A percentile compares a stretch with the other conserved stretches of the same genome.
These are phyloP conservation scores for Aureobasidium mangrovei DNA, from an alignment of 2,329 filamentous ascomycete species.

Conservation along the genomic window DNA sequence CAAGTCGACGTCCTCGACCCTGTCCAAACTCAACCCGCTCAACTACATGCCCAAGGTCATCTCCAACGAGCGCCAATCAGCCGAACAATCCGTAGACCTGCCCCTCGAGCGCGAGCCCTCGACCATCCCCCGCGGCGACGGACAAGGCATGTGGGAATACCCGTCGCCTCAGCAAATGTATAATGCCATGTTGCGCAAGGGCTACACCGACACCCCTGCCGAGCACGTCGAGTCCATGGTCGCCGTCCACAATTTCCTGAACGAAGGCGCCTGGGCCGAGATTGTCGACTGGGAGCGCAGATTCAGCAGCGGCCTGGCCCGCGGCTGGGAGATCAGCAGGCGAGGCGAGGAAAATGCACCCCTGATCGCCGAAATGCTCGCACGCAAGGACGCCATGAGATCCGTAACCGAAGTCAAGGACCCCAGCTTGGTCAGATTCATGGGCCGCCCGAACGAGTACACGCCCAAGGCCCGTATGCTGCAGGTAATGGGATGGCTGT, in stretches of 20 bases:
- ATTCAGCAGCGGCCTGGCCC: conserved; percentile 64
- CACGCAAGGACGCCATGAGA: conserved; percentile 17
- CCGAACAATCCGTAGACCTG: conserved; percentile 63
- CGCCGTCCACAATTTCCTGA: conserved; percentile 93
- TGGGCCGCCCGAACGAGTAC: conserved; percentile 78
- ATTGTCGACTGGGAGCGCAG: conserved; percentile 89
- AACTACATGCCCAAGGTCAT: conserved; percentile 94
- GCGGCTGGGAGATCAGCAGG: conserved; percentile 27
- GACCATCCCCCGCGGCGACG: conserved; percentile 80
- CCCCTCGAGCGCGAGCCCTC: conserved; percentile 75
- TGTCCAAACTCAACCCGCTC: conserved; percentile 64
- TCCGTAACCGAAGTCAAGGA: conserved; percentile 33
- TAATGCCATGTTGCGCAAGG: conserved; percentile 92
- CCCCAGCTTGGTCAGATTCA: conserved; percentile 76
- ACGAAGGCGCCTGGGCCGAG: conserved; percentile 94
- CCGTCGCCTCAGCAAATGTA: conserved; percentile 99
- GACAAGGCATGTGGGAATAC: conserved; percentile 83
- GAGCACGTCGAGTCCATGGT: conserved; percentile 97
- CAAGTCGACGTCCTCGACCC: conserved; percentile 38
- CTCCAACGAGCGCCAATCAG: conserved; percentile 63
- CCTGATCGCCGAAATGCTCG: conserved; percentile 20
- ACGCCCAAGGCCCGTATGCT: conserved; percentile 87
- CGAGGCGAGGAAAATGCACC: conserved; percentile 28
- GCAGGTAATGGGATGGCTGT: conserved; percentile 68
- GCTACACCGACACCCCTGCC: conserved; percentile 86